Percentiles rank a stretch among this genome's conserved stretches.
These are phyloP conservation scores for Eucalyptus marginata DNA, from an alignment of 345 rosid genomes.

Conservation along the genomic window DNA sequence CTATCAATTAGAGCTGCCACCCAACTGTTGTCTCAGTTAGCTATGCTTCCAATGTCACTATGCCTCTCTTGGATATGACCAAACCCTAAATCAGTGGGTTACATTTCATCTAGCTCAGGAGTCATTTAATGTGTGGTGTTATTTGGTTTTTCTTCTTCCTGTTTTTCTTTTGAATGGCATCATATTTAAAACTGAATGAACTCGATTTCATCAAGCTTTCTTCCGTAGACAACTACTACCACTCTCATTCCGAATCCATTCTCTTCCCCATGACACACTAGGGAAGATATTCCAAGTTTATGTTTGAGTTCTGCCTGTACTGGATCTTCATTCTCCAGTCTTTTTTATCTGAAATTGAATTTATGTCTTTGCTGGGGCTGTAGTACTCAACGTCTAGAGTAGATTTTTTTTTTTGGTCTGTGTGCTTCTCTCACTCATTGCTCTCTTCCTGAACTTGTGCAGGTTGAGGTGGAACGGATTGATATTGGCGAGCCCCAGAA, in stretches of 20 bases:
- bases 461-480: conserved; percentile 82
- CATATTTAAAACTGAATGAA: not conserved
- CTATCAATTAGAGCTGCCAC: not conserved
- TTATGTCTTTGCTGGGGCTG: not conserved
- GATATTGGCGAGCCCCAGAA: conserved; percentile 49
- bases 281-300: not conserved
- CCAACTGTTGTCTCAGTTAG: not conserved
- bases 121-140: not conserved
- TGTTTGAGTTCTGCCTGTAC: not conserved
- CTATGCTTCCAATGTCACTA: not conserved
- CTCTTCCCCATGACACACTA: not conserved
- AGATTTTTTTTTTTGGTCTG: not conserved
- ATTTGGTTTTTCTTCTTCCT: not conserved
- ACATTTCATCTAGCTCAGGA: not conserved
- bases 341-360: not conserved
- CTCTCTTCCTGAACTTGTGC: not conserved
- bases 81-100: not conserved
- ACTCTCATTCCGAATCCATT: not conserved
- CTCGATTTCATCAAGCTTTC: not conserved
- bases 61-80: not conserved
- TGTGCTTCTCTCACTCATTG: not conserved
- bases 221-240: not conserved
- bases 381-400: not conserved
- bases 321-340: not conserved
- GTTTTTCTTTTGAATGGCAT: not conserved